Conservation (phyloP, 2,329 filamentous ascomycete species). For the Fusarium sp. region DNA sequence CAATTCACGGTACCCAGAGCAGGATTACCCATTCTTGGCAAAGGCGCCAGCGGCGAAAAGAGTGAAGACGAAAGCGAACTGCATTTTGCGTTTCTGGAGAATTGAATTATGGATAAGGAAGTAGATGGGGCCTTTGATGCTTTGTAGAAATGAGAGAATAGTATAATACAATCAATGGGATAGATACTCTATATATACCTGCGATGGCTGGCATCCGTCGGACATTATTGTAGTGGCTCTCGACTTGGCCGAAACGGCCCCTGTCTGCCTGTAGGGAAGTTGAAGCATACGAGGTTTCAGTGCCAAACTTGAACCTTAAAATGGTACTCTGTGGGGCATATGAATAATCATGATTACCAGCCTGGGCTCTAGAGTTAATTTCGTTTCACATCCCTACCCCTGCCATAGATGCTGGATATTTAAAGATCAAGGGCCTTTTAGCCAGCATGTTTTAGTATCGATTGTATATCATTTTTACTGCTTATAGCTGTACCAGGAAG, state of each 20-base stretch:
- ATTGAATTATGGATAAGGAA: neutral
- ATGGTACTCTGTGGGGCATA: neutral
- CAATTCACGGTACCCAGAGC: rapidly evolving
- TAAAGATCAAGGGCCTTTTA: neutral
- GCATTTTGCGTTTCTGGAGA: neutral
- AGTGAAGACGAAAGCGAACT: neutral
- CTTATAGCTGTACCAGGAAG: neutral
- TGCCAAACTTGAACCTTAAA: neutral
- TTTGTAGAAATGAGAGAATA: neutral
- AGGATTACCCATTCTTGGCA: neutral
- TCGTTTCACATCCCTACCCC: neutral
- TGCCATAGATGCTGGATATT: neutral
- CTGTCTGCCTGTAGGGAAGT: neutral
- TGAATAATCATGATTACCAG: neutral
- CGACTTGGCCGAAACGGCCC: neutral
- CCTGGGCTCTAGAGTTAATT: neutral
- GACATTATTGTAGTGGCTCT: neutral
- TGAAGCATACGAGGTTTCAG: neutral
- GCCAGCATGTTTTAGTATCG: neutral
- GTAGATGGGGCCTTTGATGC: neutral
- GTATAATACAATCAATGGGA: rapidly evolving
- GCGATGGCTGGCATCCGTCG: neutral
- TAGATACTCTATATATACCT: neutral
- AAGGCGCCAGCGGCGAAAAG: neutral
- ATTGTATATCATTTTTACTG: neutral